phyloP scores from a whole-genome alignment of 2,329 filamentous ascomycete genomes.

The Epichloe sibirici region DNA sequence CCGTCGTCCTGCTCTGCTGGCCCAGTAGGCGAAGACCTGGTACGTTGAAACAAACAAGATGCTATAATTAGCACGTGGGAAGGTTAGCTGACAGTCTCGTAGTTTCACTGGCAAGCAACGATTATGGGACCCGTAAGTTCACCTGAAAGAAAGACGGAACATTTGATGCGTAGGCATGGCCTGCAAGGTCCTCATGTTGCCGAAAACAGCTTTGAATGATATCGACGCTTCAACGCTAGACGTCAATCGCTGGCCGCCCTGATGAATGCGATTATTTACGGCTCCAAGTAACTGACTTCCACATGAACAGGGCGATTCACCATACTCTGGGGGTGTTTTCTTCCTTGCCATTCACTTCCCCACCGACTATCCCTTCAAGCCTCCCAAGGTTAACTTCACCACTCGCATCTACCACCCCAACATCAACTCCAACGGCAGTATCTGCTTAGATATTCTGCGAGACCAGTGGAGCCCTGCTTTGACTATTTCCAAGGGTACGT shows the following conservation, averaged over 20 bases:
- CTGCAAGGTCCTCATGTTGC: background rate
- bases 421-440: slow-evolving; percentile 99
- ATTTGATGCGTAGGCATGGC: background rate
- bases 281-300: slow-evolving; percentile 15
- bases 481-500: slow-evolving; percentile 92
- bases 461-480: slow-evolving; percentile 98
- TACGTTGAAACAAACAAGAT: slow-evolving; percentile 39
- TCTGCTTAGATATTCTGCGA: slow-evolving; percentile 94
- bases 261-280: background rate
- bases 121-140: slow-evolving; percentile 95
- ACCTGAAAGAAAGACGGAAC: slow-evolving; percentile 4
- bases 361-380: slow-evolving; percentile 99
- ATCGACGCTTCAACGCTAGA: background rate
- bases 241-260: background rate
- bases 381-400: slow-evolving; percentile 99
- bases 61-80: background rate
- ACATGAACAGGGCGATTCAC: slow-evolving; percentile 67
- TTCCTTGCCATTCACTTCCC: slow-evolving; percentile 99
- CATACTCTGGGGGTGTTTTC: slow-evolving; percentile 97
- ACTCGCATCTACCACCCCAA: slow-evolving; percentile 99
- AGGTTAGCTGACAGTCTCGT: slow-evolving; percentile 14
- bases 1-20: slow-evolving; percentile 98
- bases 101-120: slow-evolving; percentile 99
- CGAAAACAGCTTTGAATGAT: background rate
- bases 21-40: slow-evolving; percentile 92